Evolutionary conservation across 108 stramenopile genomes (phyloP).

Genomic region (Stephanodiscus minutulus): DNA sequence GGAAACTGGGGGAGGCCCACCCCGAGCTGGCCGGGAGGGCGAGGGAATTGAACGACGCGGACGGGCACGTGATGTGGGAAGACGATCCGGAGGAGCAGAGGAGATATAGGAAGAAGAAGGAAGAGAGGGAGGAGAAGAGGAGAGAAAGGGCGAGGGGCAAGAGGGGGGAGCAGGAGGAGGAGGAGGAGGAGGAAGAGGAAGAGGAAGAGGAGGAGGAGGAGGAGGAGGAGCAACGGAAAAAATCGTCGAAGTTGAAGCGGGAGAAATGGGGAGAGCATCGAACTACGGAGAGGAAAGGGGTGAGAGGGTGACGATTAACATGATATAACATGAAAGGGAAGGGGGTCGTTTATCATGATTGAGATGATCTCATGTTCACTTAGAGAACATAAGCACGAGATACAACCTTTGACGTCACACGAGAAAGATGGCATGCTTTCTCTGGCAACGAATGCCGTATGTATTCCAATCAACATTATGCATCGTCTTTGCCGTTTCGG

Average conservation of each 20-base stretch:
- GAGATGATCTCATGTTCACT: too few species aligned
- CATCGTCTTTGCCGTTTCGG: too few species aligned
- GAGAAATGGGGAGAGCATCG: constrained; percentile 55
- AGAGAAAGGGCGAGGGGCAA: constrained; percentile 42
- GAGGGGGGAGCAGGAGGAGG: constrained; percentile 15
- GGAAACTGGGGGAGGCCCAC: constrained; percentile 59
- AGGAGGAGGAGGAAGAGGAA: constrained; percentile 26
- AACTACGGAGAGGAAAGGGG: constrained; percentile 28
- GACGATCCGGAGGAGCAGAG: constrained; percentile 60
- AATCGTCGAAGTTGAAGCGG: constrained; percentile 25
- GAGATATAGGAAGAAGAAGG: constrained; percentile 43
- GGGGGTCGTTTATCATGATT: too few species aligned
- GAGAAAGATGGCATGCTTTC: background rate
- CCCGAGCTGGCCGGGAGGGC: constrained; percentile 84
- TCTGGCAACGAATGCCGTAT: too few species aligned
- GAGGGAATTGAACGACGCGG: constrained; percentile 71
- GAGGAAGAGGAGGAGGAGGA: constrained; percentile 33
- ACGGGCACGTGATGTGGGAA: constrained; percentile 90
- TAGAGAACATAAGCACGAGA: background rate
- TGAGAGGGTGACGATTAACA: too few species aligned
- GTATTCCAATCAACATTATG: too few species aligned
- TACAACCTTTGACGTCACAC: constrained; percentile 2
- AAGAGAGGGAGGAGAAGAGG: constrained; percentile 33
- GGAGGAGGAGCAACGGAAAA: constrained; percentile 5
- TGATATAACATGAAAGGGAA: too few species aligned